Percentiles rank a stretch among this genome's conserved stretches.
Conservation (phyloP, 345 rosid species). For the Trapa incisa region DNA sequence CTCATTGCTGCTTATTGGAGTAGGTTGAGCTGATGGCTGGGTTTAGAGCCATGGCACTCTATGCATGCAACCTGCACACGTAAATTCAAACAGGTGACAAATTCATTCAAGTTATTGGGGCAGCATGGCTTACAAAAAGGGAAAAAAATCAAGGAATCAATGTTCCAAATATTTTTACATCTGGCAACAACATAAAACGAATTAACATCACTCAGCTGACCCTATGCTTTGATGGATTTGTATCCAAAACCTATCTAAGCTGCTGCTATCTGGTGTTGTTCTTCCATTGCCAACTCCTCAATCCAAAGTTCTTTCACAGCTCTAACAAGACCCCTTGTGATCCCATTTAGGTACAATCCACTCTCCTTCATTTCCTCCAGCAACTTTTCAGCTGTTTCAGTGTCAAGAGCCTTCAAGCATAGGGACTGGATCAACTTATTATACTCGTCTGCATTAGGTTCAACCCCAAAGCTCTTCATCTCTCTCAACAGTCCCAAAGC, state of each 20-base stretch:
- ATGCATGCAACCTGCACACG: no score
- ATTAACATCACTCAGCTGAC: background rate
- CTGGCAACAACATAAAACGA: background rate
- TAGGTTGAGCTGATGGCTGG: no score
- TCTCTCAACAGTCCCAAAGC: slow-evolving; percentile 57
- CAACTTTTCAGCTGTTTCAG: slow-evolving; percentile 61
- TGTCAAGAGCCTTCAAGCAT: slow-evolving; percentile 67
- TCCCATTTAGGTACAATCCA: slow-evolving; percentile 60
- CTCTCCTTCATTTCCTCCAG: slow-evolving; percentile 50
- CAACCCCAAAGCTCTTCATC: slow-evolving; percentile 54
- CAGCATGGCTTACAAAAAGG: background rate
- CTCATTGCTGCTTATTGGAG: no score
- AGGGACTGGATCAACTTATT: slow-evolving; percentile 68
- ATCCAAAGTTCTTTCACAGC: slow-evolving; percentile 73
- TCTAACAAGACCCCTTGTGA: slow-evolving; percentile 49
- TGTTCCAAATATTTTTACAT: background rate
- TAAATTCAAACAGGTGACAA: background rate
- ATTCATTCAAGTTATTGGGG: background rate
- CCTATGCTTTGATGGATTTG: background rate
- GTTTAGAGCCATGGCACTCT: no score
- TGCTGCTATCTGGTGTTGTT: slow-evolving; percentile 11
- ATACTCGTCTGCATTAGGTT: slow-evolving; percentile 60
- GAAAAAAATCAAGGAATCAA: background rate
- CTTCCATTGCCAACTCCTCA: slow-evolving; percentile 25
- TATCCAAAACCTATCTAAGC: slow-evolving; percentile 2